Base-by-base conservation (phyloP, 495 filamentous ascomycete species). In the Aspergillus diversus region DNA sequence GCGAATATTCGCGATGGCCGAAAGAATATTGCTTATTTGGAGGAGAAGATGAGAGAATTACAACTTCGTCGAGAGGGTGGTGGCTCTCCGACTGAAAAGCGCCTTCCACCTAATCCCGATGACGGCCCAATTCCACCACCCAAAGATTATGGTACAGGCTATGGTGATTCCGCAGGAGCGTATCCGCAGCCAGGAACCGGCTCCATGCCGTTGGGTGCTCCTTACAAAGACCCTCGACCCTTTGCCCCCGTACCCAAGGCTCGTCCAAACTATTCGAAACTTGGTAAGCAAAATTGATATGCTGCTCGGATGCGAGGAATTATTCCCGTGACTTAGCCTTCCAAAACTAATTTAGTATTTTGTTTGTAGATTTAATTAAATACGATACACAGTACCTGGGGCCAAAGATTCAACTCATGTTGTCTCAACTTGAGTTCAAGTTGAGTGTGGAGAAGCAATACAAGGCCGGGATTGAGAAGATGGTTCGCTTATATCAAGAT, bases 361-460 rank as follows among this genome's bases (percentile, higher is more conserved):
- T 16, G 1, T 49, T 31, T 46, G 3, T 69, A 98, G 95, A 99
- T 81, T 83, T 99, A 58, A 98, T 99, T 79, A 99, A 97, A 87
- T 97, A 92, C 80, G 96, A 99, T 73, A 98, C 94, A 21, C 88
- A 88, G 21, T 92, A 97, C 73, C 89, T 99, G 57, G 95, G 95
- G 33, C 96, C 96, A 37, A 92, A 96, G 61, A 99, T 99, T 71
- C 96, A 98, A 80, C 89, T 97, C 65, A 99, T 99, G 95, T 81
- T 99, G 70, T 97, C 95, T 16, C 95, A 99, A 75, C 86, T 99
- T 62, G 93, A 97, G 77, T 99, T 99, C 78, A 99, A 99, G 78
- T 81, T 98, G 51, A 98, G 94, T 69, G 96, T 99, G 42, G 95
- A 99, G 78, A 96, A 97, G 71, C 95, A 99, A 77, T 99, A 99